phyloP scores from a whole-genome alignment of 2,329 filamentous ascomycete species.

The Ophiostoma sp. region DNA sequence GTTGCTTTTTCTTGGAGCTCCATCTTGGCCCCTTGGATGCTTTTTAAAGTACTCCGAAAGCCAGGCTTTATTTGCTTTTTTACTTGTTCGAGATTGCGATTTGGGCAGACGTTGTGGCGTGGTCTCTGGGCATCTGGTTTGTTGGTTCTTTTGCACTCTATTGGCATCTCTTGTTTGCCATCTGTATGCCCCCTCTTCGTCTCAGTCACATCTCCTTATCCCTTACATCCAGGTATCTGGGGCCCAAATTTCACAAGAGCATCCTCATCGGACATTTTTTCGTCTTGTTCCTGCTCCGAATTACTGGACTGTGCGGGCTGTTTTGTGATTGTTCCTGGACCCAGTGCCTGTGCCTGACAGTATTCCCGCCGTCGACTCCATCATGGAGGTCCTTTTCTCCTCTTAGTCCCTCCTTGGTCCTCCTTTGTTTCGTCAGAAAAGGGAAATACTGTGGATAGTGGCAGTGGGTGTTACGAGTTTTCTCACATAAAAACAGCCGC shows the following conservation, averaged over 20 bases:
- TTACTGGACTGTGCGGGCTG: not conserved
- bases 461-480: not conserved
- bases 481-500: not conserved
- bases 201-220: not conserved
- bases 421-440: not conserved
- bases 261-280: constrained; percentile 15
- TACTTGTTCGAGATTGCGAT: not conserved
- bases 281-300: not conserved
- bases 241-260: not conserved
- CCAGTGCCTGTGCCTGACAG: not conserved
- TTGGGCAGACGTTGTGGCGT: not conserved
- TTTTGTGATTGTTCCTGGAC: not conserved
- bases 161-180: not conserved
- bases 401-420: not conserved
- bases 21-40: not conserved
- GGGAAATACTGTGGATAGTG: not conserved
- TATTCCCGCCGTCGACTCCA: not conserved
- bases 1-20: not conserved
- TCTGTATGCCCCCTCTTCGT: not conserved
- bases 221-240: not conserved
- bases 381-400: not conserved
- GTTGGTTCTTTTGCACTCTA: not conserved
- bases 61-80: not conserved
- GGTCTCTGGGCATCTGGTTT: not conserved
- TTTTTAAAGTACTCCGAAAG: not conserved